Conservation (phyloP, 2,329 filamentous ascomycete species). For the Penicillium fuscoglaucum region DNA sequence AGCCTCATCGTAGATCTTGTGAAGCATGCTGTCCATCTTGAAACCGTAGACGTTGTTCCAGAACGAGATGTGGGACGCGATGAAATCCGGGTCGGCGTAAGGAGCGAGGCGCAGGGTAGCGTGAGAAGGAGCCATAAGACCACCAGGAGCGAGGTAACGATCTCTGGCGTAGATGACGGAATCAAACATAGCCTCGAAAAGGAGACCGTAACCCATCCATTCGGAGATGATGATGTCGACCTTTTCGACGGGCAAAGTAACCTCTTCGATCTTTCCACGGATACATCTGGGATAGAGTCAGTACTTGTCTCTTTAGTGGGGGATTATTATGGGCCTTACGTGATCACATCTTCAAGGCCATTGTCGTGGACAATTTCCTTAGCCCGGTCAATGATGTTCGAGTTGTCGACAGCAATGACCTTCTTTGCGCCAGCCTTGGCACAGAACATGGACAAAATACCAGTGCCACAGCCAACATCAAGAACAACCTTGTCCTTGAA, state of each 20-base stretch:
- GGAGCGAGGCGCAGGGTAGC: slow-evolving; percentile 81
- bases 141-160: slow-evolving; percentile 75
- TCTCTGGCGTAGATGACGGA: slow-evolving; percentile 88
- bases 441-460: slow-evolving; percentile 92
- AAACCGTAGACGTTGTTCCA: slow-evolving; percentile 95
- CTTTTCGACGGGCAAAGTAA: slow-evolving; percentile 70
- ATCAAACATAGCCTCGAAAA: slow-evolving; percentile 95
- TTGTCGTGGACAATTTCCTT: slow-evolving; percentile 83
- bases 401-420: slow-evolving; percentile 91
- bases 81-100: slow-evolving; percentile 72
- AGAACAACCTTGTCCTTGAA: slow-evolving; percentile 85
- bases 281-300: slow-evolving; percentile 55
- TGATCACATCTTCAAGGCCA: slow-evolving; percentile 70
- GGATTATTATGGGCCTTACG: slow-evolving; percentile 40
- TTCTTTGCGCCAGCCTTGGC: slow-evolving; percentile 82
- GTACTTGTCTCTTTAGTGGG: background rate
- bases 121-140: slow-evolving; percentile 83
- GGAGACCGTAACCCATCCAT: slow-evolving; percentile 95
- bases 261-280: slow-evolving; percentile 84
- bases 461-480: slow-evolving; percentile 83
- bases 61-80: slow-evolving; percentile 75
- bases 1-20: slow-evolving; percentile 77
- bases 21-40: slow-evolving; percentile 87
- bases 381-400: slow-evolving; percentile 83
- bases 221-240: slow-evolving; percentile 96